Base-by-base conservation (phyloP, 352 stramenopile genomes). In the Pythium vanterpoolii region DNA sequence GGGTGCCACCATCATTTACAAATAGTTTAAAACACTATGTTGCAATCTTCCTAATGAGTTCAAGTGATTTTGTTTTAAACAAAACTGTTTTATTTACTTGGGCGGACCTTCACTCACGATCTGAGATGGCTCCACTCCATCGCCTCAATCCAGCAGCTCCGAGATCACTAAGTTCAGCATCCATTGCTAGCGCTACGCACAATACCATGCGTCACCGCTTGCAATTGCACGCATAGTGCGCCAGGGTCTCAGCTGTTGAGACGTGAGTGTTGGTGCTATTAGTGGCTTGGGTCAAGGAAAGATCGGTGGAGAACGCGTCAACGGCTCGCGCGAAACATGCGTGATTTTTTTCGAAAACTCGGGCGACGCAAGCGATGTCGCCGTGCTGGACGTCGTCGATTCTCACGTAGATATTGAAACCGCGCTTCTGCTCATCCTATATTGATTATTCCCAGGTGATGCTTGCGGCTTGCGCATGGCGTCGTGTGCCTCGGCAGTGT, bases 271-370 rank as follows among this genome's bases (percentile, higher is more conserved):
- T 34, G 24, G 13, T 33, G 8, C 24, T 50, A 8, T 30, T 24
- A 21, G 19, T 30, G n/a, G 28, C 9, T 9, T 26, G 24, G 5
- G 44, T 14, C 13, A 27, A 21, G 14, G 31, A 51, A n/a, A 26
- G 23, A 43, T 53, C 44, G 6, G 26, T 5, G 34, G 58, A 59
- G 11, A 19, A 30, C 4, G 28, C n/a, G 34, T 45, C 28, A 27
- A 66, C 39, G 28, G 58, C 58, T 8, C 58, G 58, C 13, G 58
- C 58, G 26, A 66, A 1, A 50, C 58, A 16, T 55, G 21, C 46
- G 60, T 51, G n/a, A 43, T 42, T 28, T 66, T 42, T 28, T 66
- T 50, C 36, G 38, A 56, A 30, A 66, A 59, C 40, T 33, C 34
- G 13, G 40, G 23, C 18, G 53, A 52, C 10, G 40, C 19, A 4